Conservation (phyloP, 495 filamentous ascomycete genomes). For the Bathelium albidoporum region DNA sequence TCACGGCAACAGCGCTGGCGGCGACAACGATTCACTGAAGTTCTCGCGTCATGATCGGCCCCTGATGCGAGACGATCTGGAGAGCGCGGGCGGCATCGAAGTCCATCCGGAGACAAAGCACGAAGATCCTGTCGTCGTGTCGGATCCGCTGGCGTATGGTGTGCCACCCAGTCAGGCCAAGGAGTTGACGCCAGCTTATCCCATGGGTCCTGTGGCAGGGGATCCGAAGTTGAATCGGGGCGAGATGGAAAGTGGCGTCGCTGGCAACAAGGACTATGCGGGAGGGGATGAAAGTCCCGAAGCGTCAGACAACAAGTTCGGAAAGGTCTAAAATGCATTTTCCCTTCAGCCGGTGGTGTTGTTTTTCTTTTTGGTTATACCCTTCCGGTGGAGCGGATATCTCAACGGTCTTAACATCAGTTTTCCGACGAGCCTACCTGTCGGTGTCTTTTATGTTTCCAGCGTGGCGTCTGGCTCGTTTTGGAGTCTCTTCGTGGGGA, state of each 20-base stretch:
- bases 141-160: slow-evolving; percentile 35
- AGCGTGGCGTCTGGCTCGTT: not conserved
- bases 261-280: not conserved
- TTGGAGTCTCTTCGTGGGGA: not conserved
- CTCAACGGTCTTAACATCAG: not conserved
- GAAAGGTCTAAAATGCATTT: not conserved
- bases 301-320: not conserved
- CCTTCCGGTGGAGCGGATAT: not conserved
- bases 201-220: slow-evolving; percentile 24
- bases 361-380: not conserved
- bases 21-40: slow-evolving; percentile 39
- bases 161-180: slow-evolving; percentile 51
- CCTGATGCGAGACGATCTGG: slow-evolving; percentile 32
- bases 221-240: slow-evolving; percentile 12
- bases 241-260: not conserved
- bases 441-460: not conserved
- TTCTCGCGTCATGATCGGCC: slow-evolving; percentile 33
- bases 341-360: not conserved
- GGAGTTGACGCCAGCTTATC: slow-evolving; percentile 43
- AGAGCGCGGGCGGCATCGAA: slow-evolving; percentile 43
- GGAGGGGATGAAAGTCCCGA: not conserved
- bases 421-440: not conserved
- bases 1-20: slow-evolving; percentile 22
- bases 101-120: slow-evolving; percentile 47
- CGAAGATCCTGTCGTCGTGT: slow-evolving; percentile 41